Evolutionary conservation across 805 yeast species (phyloP).

Genomic region (Barnettozyma sp.): DNA sequence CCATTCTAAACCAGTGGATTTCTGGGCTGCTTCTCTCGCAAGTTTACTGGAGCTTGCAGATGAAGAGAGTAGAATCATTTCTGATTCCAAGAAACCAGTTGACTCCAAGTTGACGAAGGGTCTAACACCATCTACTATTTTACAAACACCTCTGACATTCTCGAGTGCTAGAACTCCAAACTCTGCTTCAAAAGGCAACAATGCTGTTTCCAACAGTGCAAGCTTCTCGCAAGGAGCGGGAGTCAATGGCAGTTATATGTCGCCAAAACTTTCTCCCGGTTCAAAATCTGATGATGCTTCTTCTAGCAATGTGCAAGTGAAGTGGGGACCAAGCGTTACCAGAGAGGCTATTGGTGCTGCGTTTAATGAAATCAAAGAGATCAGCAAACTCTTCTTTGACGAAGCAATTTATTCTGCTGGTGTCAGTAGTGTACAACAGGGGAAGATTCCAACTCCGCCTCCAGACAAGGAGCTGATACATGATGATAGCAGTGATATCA

Average conservation of each 20-base stretch:
- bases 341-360: slow-evolving; percentile 21
- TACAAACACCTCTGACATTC: slow-evolving; percentile 26
- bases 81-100: slow-evolving; percentile 13
- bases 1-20: slow-evolving; percentile 17
- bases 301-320: slow-evolving; percentile 3
- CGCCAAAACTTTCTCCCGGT: slow-evolving; percentile 23
- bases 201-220: slow-evolving; percentile 2
- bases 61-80: slow-evolving; percentile 21
- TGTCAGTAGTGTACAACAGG: background rate
- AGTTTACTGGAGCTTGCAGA: slow-evolving; percentile 22
- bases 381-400: slow-evolving; percentile 16
- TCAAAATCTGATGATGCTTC: slow-evolving; percentile 6
- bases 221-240: slow-evolving; percentile 1
- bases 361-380: slow-evolving; percentile 17
- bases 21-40: slow-evolving; percentile 24
- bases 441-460: slow-evolving; percentile 16
- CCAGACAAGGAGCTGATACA: slow-evolving; percentile 13
- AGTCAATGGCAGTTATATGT: slow-evolving; percentile 12
- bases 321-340: slow-evolving; percentile 21
- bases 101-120: slow-evolving; percentile 22
- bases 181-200: slow-evolving; percentile 17
- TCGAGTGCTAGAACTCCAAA: slow-evolving; percentile 24
- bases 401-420: no score
- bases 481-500: background rate
- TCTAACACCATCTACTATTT: slow-evolving; percentile 24